Evolutionary conservation across 176 grass and related monocot species (phyloP), one percentile per base, ranked within the genome.

Genomic region (Alopecurus myosuroides): DNA sequence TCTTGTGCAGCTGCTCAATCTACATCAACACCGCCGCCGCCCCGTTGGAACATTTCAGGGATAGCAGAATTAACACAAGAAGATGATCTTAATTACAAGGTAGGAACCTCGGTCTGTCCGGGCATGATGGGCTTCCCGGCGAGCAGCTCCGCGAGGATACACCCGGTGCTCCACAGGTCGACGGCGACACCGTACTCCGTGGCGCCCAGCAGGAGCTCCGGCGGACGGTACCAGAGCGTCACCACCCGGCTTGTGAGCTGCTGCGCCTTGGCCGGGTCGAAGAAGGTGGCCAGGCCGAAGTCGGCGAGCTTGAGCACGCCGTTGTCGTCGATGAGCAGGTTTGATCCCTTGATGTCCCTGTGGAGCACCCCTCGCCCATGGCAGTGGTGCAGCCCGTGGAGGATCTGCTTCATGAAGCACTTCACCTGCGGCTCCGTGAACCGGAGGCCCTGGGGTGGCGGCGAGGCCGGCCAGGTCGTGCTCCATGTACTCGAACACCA

Each of bases 401-500:
- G 89, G 45, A 91, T 65, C 81, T 94, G 92, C 12, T 15, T 29
- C 89, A 94, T 89, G 40, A 87, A 70, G 60, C 89, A 94, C 58
- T 94, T 94, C 12, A 94, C 81, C 84, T 94, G 84, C 68, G 89
- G 72, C 82, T 91, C 89, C 37, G 86, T 91, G 86, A 94, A 94
- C 0, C 89, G 85, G 34, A 85, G 70, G 0, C 92, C 89, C 1
- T n/a, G 89, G 78, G 5, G 82, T 86, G 52, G 87, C 80, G 53
- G 87, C 92, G 25, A 94, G 92, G 3, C 92, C 92, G 56, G 89
- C 77, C 4, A 98, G 93, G 89, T 96, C 97, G 77, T 98, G 97
- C 86, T 98, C 97, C 93, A 98, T 98, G 81, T 98, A 98, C 89
- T 98, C 97, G 67, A 98, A 98, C 14, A 96, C 84, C 67, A 98